Base-by-base conservation (phyloP, 352 stramenopile species). In the Aphanomyces euteiches region DNA sequence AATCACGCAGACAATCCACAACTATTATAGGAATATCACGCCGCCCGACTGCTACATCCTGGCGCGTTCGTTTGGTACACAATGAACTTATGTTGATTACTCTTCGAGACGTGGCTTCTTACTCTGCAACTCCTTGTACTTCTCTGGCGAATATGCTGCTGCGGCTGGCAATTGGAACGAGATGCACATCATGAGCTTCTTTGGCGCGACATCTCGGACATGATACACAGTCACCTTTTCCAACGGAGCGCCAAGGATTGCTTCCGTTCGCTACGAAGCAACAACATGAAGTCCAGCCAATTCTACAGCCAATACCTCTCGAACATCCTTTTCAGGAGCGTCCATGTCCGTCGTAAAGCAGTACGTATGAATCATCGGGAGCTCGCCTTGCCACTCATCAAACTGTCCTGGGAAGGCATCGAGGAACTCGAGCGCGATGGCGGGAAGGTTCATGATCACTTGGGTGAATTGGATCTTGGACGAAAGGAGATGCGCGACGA, bases 151-250 rank as follows among this genome's bases (percentile, higher is more conserved):
- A 73, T 84, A 90, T 4, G 83, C 85, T 41, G 90, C 87, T 2
- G 73, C 75, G 54, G 82, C 78, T 0, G 96, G 93, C n/a, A 98
- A 73, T 63, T 85, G 73, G 78, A 99, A 99, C 38, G 89, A 97
- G 39, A 98, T 88, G 77, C 96, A 99, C 59, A 98, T 88, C 96
- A 99, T 99, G 69, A 97, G 91, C 77, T 99, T 99, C 73, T 97
- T 98, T 0, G 96, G 96, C 3, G 96, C 87, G 7, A 99, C 95
- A 73, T 99, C 93, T 63, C 96, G 82, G 41, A 99, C 96, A 12
- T 93, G 80, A 76, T 97, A 92, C 69, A 92, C 85, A 7, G 67
- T 73, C 45, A 69, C 64, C 4, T 73, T 65, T 47, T 89, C 72
- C 17, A 98, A 69, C 57, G 78, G 74, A 1, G 88, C 83, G 17